A percentile compares a stretch with the other conserved stretches of the same genome.
These are phyloP conservation scores for Exophiala aquamarina DNA, from an alignment of 2,329 filamentous ascomycete species.

Conservation along the genomic window DNA sequence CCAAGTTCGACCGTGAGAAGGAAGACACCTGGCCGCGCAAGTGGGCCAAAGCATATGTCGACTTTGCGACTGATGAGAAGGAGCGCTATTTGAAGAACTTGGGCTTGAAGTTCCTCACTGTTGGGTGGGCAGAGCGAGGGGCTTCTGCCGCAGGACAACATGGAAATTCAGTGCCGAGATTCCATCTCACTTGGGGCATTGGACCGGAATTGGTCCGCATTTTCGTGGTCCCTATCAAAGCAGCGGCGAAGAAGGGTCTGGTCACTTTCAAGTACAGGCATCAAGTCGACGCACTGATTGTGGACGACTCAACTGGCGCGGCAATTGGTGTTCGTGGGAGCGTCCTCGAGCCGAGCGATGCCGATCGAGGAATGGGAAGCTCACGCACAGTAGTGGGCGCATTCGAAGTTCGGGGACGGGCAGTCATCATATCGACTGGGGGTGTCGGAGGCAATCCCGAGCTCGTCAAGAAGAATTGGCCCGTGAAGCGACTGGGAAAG, in stretches of 20 bases:
- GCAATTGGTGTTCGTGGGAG: slow-evolving; percentile 56
- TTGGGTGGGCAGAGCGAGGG: slow-evolving; percentile 64
- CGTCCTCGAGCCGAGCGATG: slow-evolving; percentile 53
- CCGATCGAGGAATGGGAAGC: slow-evolving; percentile 53
- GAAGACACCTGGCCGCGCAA: slow-evolving; percentile 57
- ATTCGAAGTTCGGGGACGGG: slow-evolving; percentile 56
- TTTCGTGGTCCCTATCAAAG: slow-evolving; percentile 57
- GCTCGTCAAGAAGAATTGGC: slow-evolving; percentile 59
- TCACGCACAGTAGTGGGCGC: slow-evolving; percentile 46
- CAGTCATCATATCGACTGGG: slow-evolving; percentile 57
- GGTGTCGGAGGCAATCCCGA: slow-evolving; percentile 65
- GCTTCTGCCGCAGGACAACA: slow-evolving; percentile 57
- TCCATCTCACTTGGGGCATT: slow-evolving; percentile 63
- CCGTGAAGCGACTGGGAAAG: slow-evolving; percentile 56
- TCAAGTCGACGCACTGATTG: slow-evolving; percentile 56
- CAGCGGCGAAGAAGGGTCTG: slow-evolving; percentile 53
- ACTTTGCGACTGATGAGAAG: slow-evolving; percentile 61
- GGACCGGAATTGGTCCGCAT: slow-evolving; percentile 61
- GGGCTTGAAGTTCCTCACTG: slow-evolving; percentile 55
- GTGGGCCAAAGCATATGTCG: slow-evolving; percentile 65
- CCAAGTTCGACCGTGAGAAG: slow-evolving; percentile 57
- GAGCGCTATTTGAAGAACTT: slow-evolving; percentile 56
- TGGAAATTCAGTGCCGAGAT: slow-evolving; percentile 63
- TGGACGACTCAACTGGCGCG: slow-evolving; percentile 51
- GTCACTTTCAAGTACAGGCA: slow-evolving; percentile 59